phyloP scores from a whole-genome alignment of 2,329 filamentous ascomycete species.

The Colletotrichum melonis region DNA sequence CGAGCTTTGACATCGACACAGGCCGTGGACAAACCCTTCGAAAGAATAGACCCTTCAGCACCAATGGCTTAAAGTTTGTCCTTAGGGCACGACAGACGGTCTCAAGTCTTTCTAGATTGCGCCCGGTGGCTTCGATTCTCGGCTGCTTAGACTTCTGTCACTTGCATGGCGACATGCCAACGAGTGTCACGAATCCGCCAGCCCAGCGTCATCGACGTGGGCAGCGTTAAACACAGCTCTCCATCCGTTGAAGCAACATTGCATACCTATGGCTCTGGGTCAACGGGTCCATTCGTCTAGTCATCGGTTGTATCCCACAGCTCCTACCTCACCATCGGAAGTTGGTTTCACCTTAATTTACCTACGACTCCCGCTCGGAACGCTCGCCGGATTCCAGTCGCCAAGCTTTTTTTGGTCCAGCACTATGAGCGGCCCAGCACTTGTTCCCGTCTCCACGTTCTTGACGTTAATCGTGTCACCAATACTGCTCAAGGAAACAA shows the following conservation, averaged over 20 bases:
- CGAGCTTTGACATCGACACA: constrained; percentile 14
- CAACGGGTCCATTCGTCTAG: not conserved
- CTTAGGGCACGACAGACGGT: not conserved
- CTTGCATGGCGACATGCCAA: constrained; percentile 1
- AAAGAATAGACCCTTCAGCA: constrained; percentile 12
- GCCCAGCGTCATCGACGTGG: not conserved
- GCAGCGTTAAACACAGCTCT: not conserved
- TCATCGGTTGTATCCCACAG: not conserved
- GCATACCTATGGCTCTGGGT: not conserved
- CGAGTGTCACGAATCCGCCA: not conserved
- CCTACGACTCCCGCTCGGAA: constrained; percentile 20
- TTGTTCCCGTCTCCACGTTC: constrained; percentile 9
- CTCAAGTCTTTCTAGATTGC: constrained; percentile 23
- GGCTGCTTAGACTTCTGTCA: constrained; percentile 27
- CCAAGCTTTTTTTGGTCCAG: constrained; percentile 29
- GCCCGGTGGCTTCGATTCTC: constrained; percentile 2
- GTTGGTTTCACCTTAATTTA: constrained; percentile 24
- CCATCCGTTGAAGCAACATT: not conserved
- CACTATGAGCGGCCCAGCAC: not conserved
- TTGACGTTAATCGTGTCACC: constrained; percentile 15
- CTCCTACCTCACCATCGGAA: not conserved
- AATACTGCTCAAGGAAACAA: constrained; percentile 15
- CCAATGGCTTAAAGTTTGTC: constrained; percentile 6
- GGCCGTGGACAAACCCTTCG: not conserved
- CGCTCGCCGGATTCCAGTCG: constrained; percentile 19